phyloP scores from a whole-genome alignment of 1,284 basidiomycete species.

The Moniliophthora roreri region DNA sequence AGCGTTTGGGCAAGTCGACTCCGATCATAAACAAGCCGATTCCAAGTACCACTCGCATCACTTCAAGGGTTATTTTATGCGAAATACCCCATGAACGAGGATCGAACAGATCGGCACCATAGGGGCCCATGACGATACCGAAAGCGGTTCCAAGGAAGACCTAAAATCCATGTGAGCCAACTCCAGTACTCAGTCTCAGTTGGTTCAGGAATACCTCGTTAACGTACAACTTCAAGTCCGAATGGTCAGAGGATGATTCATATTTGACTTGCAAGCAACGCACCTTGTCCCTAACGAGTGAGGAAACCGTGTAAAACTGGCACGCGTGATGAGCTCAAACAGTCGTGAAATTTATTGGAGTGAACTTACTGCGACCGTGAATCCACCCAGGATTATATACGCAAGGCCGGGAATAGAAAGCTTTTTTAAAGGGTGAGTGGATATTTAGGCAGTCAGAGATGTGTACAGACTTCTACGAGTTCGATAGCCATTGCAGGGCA shows the following conservation, averaged over 20 bases:
- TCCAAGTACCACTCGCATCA: constrained; percentile 69
- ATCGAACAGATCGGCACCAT: constrained; percentile 75
- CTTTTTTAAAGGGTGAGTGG: constrained; percentile 29
- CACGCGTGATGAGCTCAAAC: constrained; percentile 5
- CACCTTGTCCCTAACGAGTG: constrained; percentile 81
- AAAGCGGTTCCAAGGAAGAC: constrained; percentile 81
- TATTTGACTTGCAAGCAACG: neutral
- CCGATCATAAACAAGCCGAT: constrained; percentile 74
- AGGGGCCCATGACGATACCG: constrained; percentile 69
- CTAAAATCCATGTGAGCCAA: too few species aligned
- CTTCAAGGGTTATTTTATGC: constrained; percentile 74
- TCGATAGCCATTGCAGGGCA: constrained; percentile 3
- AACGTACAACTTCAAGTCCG: constrained; percentile 62
- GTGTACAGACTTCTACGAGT: constrained; percentile 10
- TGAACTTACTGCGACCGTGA: constrained; percentile 60
- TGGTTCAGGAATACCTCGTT: constrained; percentile 97
- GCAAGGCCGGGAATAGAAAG: constrained; percentile 50
- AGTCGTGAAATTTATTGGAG: constrained; percentile 1
- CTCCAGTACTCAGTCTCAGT: too few species aligned
- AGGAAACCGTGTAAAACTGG: constrained; percentile 79
- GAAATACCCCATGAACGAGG: constrained; percentile 73
- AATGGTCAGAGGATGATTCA: constrained; percentile 9
- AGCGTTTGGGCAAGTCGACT: constrained; percentile 67
- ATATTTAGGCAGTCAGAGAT: neutral
- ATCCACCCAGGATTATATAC: constrained; percentile 80